Evolutionary conservation across 2,329 filamentous ascomycete genomes (phyloP), one percentile per base, ranked within the genome.

Genomic region (Colletotrichum simmondsii): DNA sequence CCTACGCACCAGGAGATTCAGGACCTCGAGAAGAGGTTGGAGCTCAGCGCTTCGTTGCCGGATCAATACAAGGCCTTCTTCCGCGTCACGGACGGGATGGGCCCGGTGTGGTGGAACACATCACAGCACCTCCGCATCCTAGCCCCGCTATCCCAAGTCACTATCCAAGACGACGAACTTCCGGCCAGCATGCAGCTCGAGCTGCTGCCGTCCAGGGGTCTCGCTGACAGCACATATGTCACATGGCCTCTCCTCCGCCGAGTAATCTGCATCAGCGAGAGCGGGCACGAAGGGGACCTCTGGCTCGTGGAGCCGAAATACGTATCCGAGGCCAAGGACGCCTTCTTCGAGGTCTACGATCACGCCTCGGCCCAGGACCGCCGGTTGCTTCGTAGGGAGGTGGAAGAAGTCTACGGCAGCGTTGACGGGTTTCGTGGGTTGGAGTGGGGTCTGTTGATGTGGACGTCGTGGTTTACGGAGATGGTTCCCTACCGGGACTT

Each of bases 391-490:
- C 37, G 22, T 3, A 53, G 68, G 11, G 53, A 30, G 1, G 28
- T 60, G 4, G 61, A 66, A 26, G 67, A 70, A 42, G 26, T 60
- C 0, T 70, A 66, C 62, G 68, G 68, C 14, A 70, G 42, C 22
- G 1, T 66, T 14, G 62, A 59, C 2, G 37, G 24, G 10, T 58
- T 70, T 2, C 35, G 67, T 2, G 14, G 59, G 26, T 16, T 59
- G 4, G 26, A 37, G 14, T 66, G 61, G 67, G 52, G 22, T 5
- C 30, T 60, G 2, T 5, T 65, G 10, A n/a, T 70, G 6, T 53
- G 53, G 35, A 70, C 67, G 19, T 3, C 4, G 3, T 70, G 67
- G 61, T 30, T 32, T 16, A 35, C 53, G 12, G 67, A 70, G 28
- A 26, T 35, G 35, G 24, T 66, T 3, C 53, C 67, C 12, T 70